A percentile compares a stretch with the other conserved stretches of the same genome.
These are phyloP conservation scores for Cymbidium sinense DNA, from an alignment of 106 monocot species.

Conservation along the genomic window DNA sequence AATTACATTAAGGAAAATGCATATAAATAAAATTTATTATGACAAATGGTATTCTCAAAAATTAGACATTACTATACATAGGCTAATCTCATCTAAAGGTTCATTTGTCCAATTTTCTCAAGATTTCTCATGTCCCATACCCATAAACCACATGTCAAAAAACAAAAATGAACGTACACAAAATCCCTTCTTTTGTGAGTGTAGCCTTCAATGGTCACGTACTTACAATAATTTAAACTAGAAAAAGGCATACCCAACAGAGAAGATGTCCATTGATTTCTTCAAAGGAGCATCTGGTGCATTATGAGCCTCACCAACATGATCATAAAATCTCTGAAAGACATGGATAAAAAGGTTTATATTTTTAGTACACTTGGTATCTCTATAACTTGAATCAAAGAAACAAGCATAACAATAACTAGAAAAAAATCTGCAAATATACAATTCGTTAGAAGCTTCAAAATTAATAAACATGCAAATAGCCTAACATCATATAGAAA, in stretches of 20 bases:
- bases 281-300: slow-evolving; percentile 76
- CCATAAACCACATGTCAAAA: not conserved
- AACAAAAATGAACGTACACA: not conserved
- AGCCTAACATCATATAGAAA: not conserved
- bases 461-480: not conserved
- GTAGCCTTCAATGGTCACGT: not conserved
- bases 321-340: slow-evolving; percentile 92
- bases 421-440: not conserved
- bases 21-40: not conserved
- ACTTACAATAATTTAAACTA: not conserved
- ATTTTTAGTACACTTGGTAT: not conserved
- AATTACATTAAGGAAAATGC: not conserved
- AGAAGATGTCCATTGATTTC: slow-evolving; percentile 99
- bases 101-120: not conserved
- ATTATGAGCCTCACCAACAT: slow-evolving; percentile 63
- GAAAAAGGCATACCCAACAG: slow-evolving; percentile 65
- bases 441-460: not conserved
- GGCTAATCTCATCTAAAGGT: not conserved
- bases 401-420: not conserved
- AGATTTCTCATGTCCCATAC: not conserved
- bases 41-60: not conserved
- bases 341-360: not conserved
- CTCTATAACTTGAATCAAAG: not conserved
- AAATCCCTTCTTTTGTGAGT: not conserved
- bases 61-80: not conserved